These are phyloP conservation scores for Sphaerulina musiva DNA, from an alignment of 2,329 filamentous ascomycete species.

Conservation along the genomic window DNA sequence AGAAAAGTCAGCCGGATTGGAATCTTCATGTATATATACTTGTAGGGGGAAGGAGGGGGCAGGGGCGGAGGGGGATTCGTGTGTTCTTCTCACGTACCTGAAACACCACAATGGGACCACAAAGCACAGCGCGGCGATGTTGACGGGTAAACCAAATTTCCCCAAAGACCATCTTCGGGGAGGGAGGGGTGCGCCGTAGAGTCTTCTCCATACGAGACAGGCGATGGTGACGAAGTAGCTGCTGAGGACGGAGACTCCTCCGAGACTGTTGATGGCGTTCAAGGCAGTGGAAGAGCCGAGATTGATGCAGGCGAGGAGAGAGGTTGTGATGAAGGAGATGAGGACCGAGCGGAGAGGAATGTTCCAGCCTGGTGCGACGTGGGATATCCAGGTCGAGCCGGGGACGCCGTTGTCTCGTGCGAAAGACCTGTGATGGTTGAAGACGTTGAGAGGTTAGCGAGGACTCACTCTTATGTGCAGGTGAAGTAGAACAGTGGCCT, in stretches of 20 bases:
- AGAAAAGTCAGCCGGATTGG: no score
- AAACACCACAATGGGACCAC: slow-evolving; percentile 15
- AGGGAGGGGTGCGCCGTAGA: slow-evolving; percentile 33
- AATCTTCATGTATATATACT: no score
- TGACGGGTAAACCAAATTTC: slow-evolving; percentile 36
- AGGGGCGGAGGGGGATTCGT: no score
- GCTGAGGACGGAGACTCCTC: slow-evolving; percentile 35
- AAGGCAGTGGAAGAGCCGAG: slow-evolving; percentile 38
- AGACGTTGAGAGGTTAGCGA: no score
- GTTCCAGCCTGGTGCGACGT: slow-evolving; percentile 13
- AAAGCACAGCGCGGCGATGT: slow-evolving; percentile 28
- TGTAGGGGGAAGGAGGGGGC: no score
- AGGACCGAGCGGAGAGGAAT: slow-evolving; percentile 11
- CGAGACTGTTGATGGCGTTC: slow-evolving; percentile 39
- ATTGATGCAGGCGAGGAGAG: slow-evolving; percentile 25
- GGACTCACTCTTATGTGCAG: no score
- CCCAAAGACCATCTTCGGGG: slow-evolving; percentile 37
- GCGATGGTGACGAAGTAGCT: slow-evolving; percentile 38
- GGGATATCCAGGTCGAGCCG: slow-evolving; percentile 6
- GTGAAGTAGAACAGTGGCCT: no score
- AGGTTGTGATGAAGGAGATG: slow-evolving; percentile 8
- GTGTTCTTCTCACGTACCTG: background rate
- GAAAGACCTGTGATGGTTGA: background rate
- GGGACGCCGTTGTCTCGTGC: slow-evolving; percentile 11
- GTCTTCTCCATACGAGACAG: slow-evolving; percentile 34